A percentile compares a stretch with the other conserved stretches of the same genome.
These are phyloP conservation scores for Scortechinia acanthostroma DNA, from an alignment of 2,329 filamentous ascomycete species.

Conservation along the genomic window DNA sequence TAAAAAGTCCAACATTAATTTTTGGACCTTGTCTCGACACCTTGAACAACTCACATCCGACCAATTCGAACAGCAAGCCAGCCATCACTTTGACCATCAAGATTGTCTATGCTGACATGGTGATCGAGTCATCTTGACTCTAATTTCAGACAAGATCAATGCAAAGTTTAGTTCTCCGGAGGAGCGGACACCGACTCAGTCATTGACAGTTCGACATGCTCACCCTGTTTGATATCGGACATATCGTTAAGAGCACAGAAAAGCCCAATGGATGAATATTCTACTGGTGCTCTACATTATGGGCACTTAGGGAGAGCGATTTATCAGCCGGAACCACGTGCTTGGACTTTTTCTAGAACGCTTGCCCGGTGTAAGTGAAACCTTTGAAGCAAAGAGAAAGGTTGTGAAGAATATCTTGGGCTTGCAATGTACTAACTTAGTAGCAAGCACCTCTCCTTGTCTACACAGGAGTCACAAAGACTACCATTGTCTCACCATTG, in stretches of 20 bases:
- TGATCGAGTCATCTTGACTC: too few species aligned
- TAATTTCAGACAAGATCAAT: too few species aligned
- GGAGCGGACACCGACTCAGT: too few species aligned
- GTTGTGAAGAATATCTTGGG: too few species aligned
- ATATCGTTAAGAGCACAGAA: constrained; percentile 15
- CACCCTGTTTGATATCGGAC: constrained; percentile 1
- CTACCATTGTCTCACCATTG: constrained; percentile 2
- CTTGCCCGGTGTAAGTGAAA: constrained; percentile 9
- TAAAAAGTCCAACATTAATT: too few species aligned
- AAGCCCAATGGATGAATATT: constrained; percentile 49
- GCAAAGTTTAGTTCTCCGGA: too few species aligned
- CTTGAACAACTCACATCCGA: too few species aligned
- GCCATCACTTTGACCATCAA: too few species aligned
- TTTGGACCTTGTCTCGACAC: too few species aligned
- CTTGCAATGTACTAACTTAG: neutral
- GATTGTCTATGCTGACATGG: too few species aligned
- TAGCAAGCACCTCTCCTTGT: neutral
- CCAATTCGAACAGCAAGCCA: too few species aligned
- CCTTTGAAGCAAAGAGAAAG: neutral
- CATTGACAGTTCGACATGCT: neutral
- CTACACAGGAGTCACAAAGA: neutral
- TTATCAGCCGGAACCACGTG: constrained; percentile 35
- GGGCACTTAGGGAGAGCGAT: constrained; percentile 42
- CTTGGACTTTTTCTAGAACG: constrained; percentile 37
- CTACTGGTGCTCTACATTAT: constrained; percentile 40